Evolutionary conservation across 1,284 basidiomycete species (phyloP).

Genomic region (Cronartium ribicola): DNA sequence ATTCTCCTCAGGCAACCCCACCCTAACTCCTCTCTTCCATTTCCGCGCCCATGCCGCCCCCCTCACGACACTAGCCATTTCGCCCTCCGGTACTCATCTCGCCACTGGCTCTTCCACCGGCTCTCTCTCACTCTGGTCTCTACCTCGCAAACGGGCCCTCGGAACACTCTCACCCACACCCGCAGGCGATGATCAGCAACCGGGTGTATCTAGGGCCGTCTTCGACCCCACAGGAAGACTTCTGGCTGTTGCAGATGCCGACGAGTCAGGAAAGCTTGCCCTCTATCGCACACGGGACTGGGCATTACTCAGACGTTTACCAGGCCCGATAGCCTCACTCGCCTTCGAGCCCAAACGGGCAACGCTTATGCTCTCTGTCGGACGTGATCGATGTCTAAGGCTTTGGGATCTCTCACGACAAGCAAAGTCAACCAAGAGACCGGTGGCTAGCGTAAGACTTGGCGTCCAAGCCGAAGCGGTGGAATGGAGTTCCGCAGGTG

Average conservation of each 20-base stretch:
- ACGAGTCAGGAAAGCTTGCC: constrained; percentile 28
- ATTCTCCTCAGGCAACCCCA: constrained; percentile 4
- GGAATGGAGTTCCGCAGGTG: constrained; percentile 36
- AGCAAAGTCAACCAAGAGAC: constrained; percentile 28
- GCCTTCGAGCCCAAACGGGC: constrained; percentile 19
- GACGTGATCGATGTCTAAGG: constrained; percentile 34
- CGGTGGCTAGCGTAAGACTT: constrained; percentile 40
- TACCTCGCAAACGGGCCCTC: constrained; percentile 22
- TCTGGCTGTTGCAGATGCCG: constrained; percentile 25
- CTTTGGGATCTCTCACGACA: constrained; percentile 37
- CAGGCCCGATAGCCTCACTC: constrained; percentile 7
- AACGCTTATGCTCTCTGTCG: constrained; percentile 34
- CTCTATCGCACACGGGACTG: constrained; percentile 40
- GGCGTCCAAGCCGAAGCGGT: constrained; percentile 22
- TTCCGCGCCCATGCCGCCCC: constrained; percentile 35
- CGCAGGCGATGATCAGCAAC: constrained; percentile 30
- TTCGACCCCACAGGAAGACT: constrained; percentile 35
- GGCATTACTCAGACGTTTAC: constrained; percentile 35
- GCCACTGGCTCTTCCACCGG: constrained; percentile 17
- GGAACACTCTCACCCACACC: constrained; percentile 28
- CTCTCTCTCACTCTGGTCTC: constrained; percentile 35
- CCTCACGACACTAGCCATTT: constrained; percentile 23
- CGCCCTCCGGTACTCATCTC: constrained; percentile 19
- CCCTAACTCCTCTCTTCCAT: constrained; percentile 21
- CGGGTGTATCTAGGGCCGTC: constrained; percentile 11